Conservation (phyloP, 2,329 filamentous ascomycete species). For the Biscogniauxia sp. region DNA sequence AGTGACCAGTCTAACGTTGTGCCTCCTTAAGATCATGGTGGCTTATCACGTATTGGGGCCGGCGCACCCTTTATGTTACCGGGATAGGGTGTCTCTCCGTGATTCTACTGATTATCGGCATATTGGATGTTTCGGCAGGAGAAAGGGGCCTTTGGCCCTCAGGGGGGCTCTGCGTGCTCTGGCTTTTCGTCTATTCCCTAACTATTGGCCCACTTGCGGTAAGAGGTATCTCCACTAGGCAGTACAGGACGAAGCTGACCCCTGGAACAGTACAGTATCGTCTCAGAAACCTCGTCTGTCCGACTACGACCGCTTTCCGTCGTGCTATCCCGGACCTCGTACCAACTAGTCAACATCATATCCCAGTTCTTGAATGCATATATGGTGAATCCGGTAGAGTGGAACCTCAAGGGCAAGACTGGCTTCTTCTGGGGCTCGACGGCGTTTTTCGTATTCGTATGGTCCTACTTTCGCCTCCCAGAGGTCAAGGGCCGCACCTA, state of each 20-base stretch:
- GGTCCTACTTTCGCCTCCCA: constrained; percentile 50
- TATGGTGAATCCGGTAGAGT: constrained; percentile 37
- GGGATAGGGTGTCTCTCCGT: constrained; percentile 38
- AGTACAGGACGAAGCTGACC: constrained; percentile 8
- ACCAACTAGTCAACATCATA: constrained; percentile 44
- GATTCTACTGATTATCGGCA: constrained; percentile 38
- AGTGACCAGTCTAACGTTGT: constrained; percentile 16
- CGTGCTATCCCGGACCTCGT: constrained; percentile 42
- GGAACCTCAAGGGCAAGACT: constrained; percentile 41
- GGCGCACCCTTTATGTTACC: constrained; percentile 39
- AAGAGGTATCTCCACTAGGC: constrained; percentile 11
- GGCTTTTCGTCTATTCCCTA: constrained; percentile 44
- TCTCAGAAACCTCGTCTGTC: constrained; percentile 46
- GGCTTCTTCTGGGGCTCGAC: constrained; percentile 44
- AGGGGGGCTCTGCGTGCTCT: constrained; percentile 43
- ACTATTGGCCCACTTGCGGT: constrained; percentile 48
- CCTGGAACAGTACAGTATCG: constrained; percentile 39
- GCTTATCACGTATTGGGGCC: constrained; percentile 37
- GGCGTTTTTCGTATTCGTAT: constrained; percentile 44
- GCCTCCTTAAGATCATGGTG: constrained; percentile 41
- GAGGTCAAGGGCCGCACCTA: constrained; percentile 51
- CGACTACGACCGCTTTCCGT: constrained; percentile 47
- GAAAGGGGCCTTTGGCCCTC: constrained; percentile 40
- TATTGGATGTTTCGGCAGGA: constrained; percentile 42
- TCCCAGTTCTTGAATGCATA: constrained; percentile 39